Evolutionary conservation across 1,284 basidiomycete species (phyloP).

Genomic region (Cutaneotrichosporon mucoides): DNA sequence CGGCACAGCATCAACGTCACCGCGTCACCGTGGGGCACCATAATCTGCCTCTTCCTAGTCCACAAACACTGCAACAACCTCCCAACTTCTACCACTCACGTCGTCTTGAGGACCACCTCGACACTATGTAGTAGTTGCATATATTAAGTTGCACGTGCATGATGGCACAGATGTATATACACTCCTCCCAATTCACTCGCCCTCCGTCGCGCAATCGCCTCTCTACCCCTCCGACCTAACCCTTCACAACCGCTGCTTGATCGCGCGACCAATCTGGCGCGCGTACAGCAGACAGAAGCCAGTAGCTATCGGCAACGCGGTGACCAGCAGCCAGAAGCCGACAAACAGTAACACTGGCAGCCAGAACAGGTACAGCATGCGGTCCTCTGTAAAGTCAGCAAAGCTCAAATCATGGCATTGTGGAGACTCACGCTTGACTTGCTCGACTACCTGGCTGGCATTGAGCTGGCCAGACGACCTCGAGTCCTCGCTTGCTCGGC

Average conservation of each 20-base stretch:
- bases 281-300: constrained; percentile 44
- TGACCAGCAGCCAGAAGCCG: constrained; percentile 46
- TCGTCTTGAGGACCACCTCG: too few species aligned
- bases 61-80: too few species aligned
- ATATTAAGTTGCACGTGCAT: neutral
- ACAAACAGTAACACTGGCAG: constrained; percentile 67
- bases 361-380: constrained; percentile 92
- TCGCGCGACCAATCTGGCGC: constrained; percentile 37
- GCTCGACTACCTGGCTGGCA: constrained; percentile 26
- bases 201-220: too few species aligned
- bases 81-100: too few species aligned
- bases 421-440: constrained; percentile 58
- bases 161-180: neutral
- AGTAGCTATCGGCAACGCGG: constrained; percentile 43
- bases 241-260: constrained; percentile 34
- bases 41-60: neutral
- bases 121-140: neutral
- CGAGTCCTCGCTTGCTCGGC: constrained; percentile 16
- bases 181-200: too few species aligned
- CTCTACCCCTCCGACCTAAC: neutral
- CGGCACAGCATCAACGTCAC: too few species aligned
- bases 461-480: constrained; percentile 12
- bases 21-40: neutral
- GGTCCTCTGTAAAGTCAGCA: constrained; percentile 61
- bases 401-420: too few species aligned